Evolutionary conservation across 768 basidiomycete genomes (phyloP).

Genomic region (Mycena polygramma): DNA sequence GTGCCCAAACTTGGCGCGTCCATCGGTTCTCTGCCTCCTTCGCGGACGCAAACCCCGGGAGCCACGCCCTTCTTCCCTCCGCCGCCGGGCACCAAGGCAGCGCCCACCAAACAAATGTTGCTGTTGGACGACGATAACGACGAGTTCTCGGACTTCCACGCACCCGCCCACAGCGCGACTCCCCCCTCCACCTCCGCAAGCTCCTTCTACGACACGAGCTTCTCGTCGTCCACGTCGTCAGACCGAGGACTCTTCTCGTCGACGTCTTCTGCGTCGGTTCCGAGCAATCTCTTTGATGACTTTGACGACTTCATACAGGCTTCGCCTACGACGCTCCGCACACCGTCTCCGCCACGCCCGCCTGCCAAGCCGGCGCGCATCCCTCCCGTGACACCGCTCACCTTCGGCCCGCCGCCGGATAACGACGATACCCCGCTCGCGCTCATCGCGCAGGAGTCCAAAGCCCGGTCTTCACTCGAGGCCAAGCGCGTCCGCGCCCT

Average conservation of each 20-base stretch:
- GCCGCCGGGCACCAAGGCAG: constrained; percentile 42
- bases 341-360: constrained; percentile 62
- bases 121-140: constrained; percentile 58
- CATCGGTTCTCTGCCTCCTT: constrained; percentile 36
- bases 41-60: constrained; percentile 32
- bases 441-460: constrained; percentile 26
- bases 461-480: constrained; percentile 24
- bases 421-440: constrained; percentile 37
- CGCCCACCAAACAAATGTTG: constrained; percentile 39
- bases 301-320: constrained; percentile 61
- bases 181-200: constrained; percentile 32
- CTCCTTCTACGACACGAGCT: constrained; percentile 30
- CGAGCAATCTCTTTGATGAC: constrained; percentile 54
- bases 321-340: constrained; percentile 51
- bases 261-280: constrained; percentile 42
- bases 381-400: constrained; percentile 28
- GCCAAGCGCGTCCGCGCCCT: constrained; percentile 61
- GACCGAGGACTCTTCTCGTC: constrained; percentile 41
- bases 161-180: constrained; percentile 44
- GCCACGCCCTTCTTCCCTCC: constrained; percentile 47
- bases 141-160: constrained; percentile 67
- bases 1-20: constrained; percentile 39
- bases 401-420: constrained; percentile 13
- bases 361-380: constrained; percentile 49
- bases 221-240: constrained; percentile 38